Evolutionary conservation across 768 basidiomycete genomes (phyloP), one percentile per base, ranked within the genome.

Genomic region (Suillus subaureus): DNA sequence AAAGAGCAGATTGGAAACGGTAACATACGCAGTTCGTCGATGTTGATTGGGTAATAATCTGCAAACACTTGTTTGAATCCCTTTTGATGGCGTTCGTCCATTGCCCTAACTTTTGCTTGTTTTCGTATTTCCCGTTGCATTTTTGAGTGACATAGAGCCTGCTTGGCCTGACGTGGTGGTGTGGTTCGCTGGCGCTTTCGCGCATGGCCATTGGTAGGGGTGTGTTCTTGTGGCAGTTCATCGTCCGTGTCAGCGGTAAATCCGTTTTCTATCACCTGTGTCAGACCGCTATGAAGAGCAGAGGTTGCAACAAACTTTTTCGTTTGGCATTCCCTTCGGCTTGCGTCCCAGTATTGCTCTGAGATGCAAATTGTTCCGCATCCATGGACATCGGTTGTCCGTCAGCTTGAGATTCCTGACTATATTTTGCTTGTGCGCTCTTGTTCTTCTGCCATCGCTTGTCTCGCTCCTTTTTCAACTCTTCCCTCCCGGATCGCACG

Each of bases 111-210:
- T 58, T 82, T 79, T 18, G 79, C 72, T 52, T 74, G 75, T 66
- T 82, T 84, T 64, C 76, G 79, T 62, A 77, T 80, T 63, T 84
- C 80, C 18, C 83, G 78, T 61, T 78, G 79, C 4, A 68, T 65
- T 45, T 77, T 77, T 56, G 78, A 81, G 13, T 77, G 73, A 39
- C 78, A 77, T 4, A 81, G 63, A 37, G 77, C 78, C n/a, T 77
- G 82, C 68, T 77, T 79, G 23, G 74, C 70, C 51, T 77, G 69
- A 39, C 73, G 70, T 18, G 85, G 85, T 28, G 88, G 83, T 2
- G 77, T 70, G 1, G 82, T 87, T 61, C 89, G 82, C 33, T 80
- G 79, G 16, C 87, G 83, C 71, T 90, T 89, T 26, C 71, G 18
- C 56, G 52, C 40, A 68, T 42, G 71, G 61, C 72, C 68, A 62